Base-by-base conservation (phyloP, 345 rosid genomes). In the Eucalyptus melliodora region DNA sequence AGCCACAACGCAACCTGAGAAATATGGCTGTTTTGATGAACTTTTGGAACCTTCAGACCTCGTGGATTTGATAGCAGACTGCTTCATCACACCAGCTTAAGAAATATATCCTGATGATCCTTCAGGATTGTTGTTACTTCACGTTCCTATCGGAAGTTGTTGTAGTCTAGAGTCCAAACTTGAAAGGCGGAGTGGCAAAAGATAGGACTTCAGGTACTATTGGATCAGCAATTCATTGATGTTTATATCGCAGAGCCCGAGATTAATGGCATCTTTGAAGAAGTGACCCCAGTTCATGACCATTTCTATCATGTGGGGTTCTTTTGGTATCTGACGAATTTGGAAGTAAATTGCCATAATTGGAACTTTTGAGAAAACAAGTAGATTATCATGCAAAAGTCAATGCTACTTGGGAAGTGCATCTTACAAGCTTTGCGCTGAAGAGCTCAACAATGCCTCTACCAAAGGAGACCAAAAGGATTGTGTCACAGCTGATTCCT, bases 361-460 rank as follows among this genome's bases (percentile, higher is more conserved):
- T n/a, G 40, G 21, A n/a, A 67, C 21, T 2, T 65, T n/a, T n/a
- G 77, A 15, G 77, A 9, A 67, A 67, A n/a, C 77, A 8, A 67
- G 77, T n/a, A 67, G 82, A 47, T 21, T 30, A 16, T 24, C 47
- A 27, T 24, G 49, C n/a, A 30, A 24, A 40, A 42, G 47, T 14
- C 60, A 89, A 86, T 87, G 9, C 26, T 86, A n/a, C 26, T 55
- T 81, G 40, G 60, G 77, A 77, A 26, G 6, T 16, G 30, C 72
- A 60, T 53, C 93, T 95, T 94, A 94, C 99, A 92, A 92, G 91
- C 90, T 88, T 91, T n/a, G 93, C 91, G 88, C 94, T 92, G 91
- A 93, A 96, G 34, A 97, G 96, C 97, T 97, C 99, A 89, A 96
- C 86, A 24, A 96, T 93, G 87, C 99, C 97, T 83, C 97, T 96